Evolutionary conservation across 2,329 filamentous ascomycete species (phyloP).

Genomic region (Monosporascus ibericus): DNA sequence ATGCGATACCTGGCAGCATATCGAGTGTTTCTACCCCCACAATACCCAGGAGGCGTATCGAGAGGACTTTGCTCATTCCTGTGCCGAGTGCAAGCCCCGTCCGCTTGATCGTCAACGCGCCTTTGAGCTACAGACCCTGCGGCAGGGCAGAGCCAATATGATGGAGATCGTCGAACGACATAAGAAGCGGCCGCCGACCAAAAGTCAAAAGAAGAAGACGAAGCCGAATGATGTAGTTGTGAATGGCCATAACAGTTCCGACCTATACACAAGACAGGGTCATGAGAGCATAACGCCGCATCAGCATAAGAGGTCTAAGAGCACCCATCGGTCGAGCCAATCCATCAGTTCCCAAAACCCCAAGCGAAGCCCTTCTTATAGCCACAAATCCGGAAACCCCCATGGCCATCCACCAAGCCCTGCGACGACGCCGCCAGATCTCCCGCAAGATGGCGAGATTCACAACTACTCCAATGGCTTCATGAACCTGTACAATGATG

Average conservation of each 20-base stretch:
- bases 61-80: conserved; percentile 73
- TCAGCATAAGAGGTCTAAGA: conserved; percentile 73
- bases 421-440: conserved; percentile 65
- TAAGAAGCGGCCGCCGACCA: conserved; percentile 66
- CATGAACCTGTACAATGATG: conserved; percentile 61
- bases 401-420: conserved; percentile 62
- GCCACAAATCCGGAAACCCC: conserved; percentile 55
- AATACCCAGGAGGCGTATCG: conserved; percentile 67
- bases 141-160: conserved; percentile 41
- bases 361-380: conserved; percentile 58
- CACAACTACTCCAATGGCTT: conserved; percentile 73
- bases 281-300: conserved; percentile 43
- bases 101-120: conserved; percentile 68
- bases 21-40: conserved; percentile 84
- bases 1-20: conserved; percentile 98
- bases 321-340: conserved; percentile 70
- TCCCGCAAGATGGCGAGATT: conserved; percentile 55
- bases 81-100: conserved; percentile 80
- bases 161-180: conserved; percentile 58
- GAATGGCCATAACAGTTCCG: conserved; percentile 59
- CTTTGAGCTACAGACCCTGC: conserved; percentile 61
- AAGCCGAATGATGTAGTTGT: conserved; percentile 63
- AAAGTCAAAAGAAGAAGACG: conserved; percentile 82
- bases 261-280: conserved; percentile 46
- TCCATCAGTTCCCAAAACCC: conserved; percentile 66